Evolutionary conservation across 768 basidiomycete genomes (phyloP), one percentile per base, ranked within the genome.

Genomic region (Dioszegia aurantiaca): DNA sequence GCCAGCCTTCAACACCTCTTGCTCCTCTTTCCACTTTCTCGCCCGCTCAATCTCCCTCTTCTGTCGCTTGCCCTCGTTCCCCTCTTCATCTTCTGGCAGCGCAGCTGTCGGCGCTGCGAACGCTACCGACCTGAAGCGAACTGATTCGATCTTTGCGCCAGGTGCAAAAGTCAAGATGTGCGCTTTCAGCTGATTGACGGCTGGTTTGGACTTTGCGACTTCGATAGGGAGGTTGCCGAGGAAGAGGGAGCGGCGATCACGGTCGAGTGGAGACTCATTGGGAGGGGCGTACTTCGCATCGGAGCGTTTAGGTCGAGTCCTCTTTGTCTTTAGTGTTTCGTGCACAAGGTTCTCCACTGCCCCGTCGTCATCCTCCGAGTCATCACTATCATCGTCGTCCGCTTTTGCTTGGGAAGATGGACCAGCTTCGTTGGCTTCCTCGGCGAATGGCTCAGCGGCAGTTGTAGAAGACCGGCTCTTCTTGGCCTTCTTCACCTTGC

Each of bases 61-160:
- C 4, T 57, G 60, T 21, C 72, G 60, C 51, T 63, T 58, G 28
- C 55, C 68, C 40, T 70, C 72, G 26, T 68, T 71, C 45, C 59
- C 61, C 53, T 67, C 64, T 37, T 65, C 62, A n/a, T 58, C 59
- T 9, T 63, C 65, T 0, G 84, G 81, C 17, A 86, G 79, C 62
- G 84, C 82, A 11, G 86, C 76, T 0, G 90, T 90, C 10, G 94
- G 89, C 0, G 81, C 82, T 62, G 88, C 85, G 80, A 97, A 97
- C 1, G 92, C 86, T 48, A 95, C 83, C 16, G 92, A 95, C 51
- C 94, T 89, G 81, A 94, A 95, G 41, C 94, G 89, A 24, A 85
- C 82, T 4, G 91, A 92, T 70, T 98, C 94, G 62, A 95, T 86
- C 79, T 88, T 90, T 52, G 89, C 85, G 0, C 81, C 77, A 2